Base-by-base conservation (phyloP, 2,329 filamentous ascomycete species). In the Penicillium polonicum region DNA sequence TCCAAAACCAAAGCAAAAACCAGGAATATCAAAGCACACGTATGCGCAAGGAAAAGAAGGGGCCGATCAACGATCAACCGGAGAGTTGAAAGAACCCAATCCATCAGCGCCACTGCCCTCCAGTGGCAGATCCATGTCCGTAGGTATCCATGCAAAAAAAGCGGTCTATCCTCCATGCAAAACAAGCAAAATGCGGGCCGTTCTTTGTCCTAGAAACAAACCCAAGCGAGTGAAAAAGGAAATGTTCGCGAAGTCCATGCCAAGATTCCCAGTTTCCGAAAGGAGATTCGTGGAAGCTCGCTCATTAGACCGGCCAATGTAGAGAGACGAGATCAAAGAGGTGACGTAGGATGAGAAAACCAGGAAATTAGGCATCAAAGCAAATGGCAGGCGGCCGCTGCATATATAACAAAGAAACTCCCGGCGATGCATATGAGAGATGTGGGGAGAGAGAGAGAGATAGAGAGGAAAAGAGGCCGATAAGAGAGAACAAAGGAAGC, bases 351-450 rank as follows among this genome's bases (percentile, higher is more conserved):
- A 5, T 21, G 13, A 29, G 25, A 19, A 33, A 38, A 29, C 35
- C 44, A 23, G 21, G 45, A 25, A 57, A 41, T 19, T 23, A 4
- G 45, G 31, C 31, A 19, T 53, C 36, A 35, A 54, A 58, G 43
- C 35, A 43, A 53, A 55, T 48, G 56, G 35, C 27, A 62, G 43
- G 60, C 58, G 61, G 64, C 66, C 63, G 59, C 64, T 65, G 60
- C 39, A 52, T 48, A 52, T 48, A 52, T 61, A 64, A 68, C 63
- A 59, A 64, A 60, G 63, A 65, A 71, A 70, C 68, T 68, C 69
- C 68, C 64, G 61, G 57, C 60, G 67, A 72, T 72, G 70, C 69
- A 70, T 63, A 58, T 61, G 63, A 64, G 57, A 59, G 46, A 46
- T 13, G 19, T 52, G 55, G 58, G 61, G 58, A 55, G 44, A 53